Conservation (phyloP, 1,284 basidiomycete species). For the Anthracocystis panici-leucophaei region DNA sequence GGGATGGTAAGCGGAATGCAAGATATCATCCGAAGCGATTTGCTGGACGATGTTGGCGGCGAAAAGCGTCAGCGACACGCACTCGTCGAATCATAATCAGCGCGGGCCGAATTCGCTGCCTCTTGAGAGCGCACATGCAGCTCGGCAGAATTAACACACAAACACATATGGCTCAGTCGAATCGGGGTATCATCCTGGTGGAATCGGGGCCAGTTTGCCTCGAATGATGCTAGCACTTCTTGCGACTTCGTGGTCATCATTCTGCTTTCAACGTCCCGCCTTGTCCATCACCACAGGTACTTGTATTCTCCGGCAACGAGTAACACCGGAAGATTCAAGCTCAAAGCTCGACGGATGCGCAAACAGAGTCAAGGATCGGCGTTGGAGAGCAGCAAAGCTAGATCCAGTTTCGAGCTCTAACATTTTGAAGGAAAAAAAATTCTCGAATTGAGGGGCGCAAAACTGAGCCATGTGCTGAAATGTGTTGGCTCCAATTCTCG, state of each 20-base stretch:
- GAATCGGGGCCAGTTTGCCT: no score
- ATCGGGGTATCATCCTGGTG: background rate
- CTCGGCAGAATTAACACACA: no score
- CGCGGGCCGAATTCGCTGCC: conserved; percentile 2
- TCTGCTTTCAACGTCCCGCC: background rate
- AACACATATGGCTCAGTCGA: conserved; percentile 1
- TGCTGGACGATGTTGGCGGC: no score
- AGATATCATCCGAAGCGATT: background rate
- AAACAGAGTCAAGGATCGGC: conserved; percentile 2
- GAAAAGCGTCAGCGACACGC: conserved; percentile 4
- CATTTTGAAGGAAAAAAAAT: background rate
- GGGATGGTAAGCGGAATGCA: background rate
- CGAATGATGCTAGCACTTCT: background rate
- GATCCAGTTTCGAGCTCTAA: background rate
- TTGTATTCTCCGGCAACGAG: background rate
- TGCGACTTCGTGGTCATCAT: background rate
- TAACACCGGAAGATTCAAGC: conserved; percentile 1
- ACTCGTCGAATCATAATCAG: conserved; percentile 4
- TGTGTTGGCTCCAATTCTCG: background rate
- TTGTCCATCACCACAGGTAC: background rate
- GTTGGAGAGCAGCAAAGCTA: background rate
- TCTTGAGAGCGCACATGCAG: background rate
- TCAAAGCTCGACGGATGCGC: background rate
- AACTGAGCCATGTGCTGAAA: background rate
- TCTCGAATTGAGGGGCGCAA: background rate